These are phyloP conservation scores for Sarocladium strictum DNA, from an alignment of 2,329 filamentous ascomycete species.

Conservation along the genomic window DNA sequence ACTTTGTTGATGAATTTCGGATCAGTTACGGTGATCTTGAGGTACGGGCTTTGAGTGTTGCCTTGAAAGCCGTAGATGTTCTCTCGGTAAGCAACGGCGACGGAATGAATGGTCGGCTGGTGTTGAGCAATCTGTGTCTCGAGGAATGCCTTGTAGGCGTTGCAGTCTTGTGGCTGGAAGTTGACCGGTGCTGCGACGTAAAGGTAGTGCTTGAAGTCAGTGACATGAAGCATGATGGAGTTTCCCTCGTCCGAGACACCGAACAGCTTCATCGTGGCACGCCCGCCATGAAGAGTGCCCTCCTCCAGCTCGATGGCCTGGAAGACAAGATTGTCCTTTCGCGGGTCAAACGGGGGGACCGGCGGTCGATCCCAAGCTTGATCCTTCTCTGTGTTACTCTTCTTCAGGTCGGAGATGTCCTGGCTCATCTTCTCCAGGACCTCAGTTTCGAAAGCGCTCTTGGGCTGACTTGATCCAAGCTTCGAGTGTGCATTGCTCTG, in stretches of 20 bases:
- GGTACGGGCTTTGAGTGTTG: constrained; percentile 83
- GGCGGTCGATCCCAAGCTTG: constrained; percentile 76
- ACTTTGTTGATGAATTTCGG: constrained; percentile 77
- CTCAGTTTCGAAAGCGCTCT: constrained; percentile 89
- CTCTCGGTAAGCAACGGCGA: constrained; percentile 77
- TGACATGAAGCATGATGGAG: constrained; percentile 91
- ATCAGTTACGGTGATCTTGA: constrained; percentile 90
- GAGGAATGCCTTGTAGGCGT: constrained; percentile 71
- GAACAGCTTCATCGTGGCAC: constrained; percentile 80
- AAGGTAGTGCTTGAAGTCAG: constrained; percentile 92
- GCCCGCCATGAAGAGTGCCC: constrained; percentile 71
- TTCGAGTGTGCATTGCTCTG: constrained; percentile 55
- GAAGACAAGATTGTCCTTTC: constrained; percentile 70
- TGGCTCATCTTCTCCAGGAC: constrained; percentile 94
- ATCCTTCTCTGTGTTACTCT: constrained; percentile 85
- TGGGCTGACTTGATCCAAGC: constrained; percentile 66
- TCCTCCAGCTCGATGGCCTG: constrained; percentile 96
- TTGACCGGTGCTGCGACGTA: constrained; percentile 83
- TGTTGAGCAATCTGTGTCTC: constrained; percentile 72
- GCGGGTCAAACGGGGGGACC: constrained; percentile 44
- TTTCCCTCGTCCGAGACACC: constrained; percentile 80
- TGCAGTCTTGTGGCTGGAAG: constrained; percentile 74
- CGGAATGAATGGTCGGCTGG: constrained; percentile 69
- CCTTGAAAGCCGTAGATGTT: constrained; percentile 94
- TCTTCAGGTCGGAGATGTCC: constrained; percentile 79